Conservation (phyloP, 73 alveolate genomes). For the Paramecium sonneborni region DNA sequence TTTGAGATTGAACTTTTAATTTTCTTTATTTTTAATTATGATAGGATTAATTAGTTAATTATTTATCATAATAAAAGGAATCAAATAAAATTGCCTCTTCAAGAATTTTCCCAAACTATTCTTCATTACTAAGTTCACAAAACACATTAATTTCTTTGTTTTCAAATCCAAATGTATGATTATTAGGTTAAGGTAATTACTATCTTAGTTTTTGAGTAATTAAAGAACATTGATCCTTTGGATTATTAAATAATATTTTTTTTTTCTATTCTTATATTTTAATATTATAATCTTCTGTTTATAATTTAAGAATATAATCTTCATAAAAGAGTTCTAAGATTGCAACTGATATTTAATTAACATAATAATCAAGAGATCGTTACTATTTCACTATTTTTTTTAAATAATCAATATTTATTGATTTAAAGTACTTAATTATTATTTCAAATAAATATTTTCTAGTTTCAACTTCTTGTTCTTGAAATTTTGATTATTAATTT, state of each 20-base stretch:
- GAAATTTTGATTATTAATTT: not conserved
- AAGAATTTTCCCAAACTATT: not conserved
- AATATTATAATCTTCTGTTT: not conserved
- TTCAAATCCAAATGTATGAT: not conserved
- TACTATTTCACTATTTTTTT: not conserved
- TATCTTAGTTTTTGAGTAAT: not conserved
- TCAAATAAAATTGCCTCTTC: slow-evolving; percentile 1
- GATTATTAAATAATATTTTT: not conserved
- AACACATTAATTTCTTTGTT: not conserved
- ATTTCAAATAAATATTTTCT: slow-evolving; percentile 24
- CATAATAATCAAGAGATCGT: not conserved
- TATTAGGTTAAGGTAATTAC: not conserved
- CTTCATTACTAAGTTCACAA: not conserved
- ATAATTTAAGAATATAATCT: not conserved
- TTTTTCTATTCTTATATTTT: not conserved
- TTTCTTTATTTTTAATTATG: not conserved
- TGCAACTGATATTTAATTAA: not conserved
- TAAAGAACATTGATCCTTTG: not conserved
- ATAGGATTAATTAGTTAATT: not conserved
- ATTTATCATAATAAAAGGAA: not conserved
- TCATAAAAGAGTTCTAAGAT: not conserved
- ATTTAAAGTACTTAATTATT: not conserved
- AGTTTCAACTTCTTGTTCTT: not conserved
- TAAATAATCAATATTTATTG: not conserved
- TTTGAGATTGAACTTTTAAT: not conserved